Percentiles rank a stretch among this genome's conserved stretches.
phyloP scores from a whole-genome alignment of 2,329 filamentous ascomycete genomes.

The Plenodomus lindquistii region DNA sequence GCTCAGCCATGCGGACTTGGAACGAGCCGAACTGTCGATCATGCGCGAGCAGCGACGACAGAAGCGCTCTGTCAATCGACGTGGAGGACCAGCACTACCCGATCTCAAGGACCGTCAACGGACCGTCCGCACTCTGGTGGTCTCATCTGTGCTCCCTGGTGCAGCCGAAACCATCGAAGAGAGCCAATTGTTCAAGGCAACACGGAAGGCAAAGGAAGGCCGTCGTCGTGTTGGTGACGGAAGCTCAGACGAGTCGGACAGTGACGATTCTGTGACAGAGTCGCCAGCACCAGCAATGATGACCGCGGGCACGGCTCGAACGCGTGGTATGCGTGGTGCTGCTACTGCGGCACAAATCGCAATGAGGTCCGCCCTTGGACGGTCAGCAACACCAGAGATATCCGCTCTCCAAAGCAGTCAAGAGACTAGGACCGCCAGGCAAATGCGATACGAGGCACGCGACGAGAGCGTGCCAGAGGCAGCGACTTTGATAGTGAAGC shows the following conservation, averaged over 20 bases:
- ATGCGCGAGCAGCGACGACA: constrained; percentile 91
- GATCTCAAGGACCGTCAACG: constrained; percentile 94
- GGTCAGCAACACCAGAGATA: constrained; percentile 88
- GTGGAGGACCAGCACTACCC: constrained; percentile 90
- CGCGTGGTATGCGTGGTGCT: constrained; percentile 85
- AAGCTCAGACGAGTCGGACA: constrained; percentile 89
- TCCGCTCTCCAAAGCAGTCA: constrained; percentile 60
- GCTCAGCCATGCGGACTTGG: constrained; percentile 85
- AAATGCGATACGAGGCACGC: constrained; percentile 64
- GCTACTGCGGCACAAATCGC: constrained; percentile 84
- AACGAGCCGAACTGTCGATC: constrained; percentile 88
- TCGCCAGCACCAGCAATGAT: constrained; percentile 77
- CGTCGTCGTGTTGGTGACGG: constrained; percentile 68
- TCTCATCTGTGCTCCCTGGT: constrained; percentile 90
- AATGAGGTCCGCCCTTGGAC: constrained; percentile 73
- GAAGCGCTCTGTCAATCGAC: constrained; percentile 91
- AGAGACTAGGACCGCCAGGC: constrained; percentile 71
- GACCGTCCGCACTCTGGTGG: constrained; percentile 88
- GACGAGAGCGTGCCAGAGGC: constrained; percentile 78
- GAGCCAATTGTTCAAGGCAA: constrained; percentile 78
- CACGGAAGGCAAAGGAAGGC: constrained; percentile 48
- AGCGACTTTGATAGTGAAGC: constrained; percentile 66
- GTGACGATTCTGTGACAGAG: constrained; percentile 82
- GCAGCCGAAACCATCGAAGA: constrained; percentile 80
- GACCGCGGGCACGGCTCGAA: constrained; percentile 76